A percentile compares a stretch with the other conserved stretches of the same genome.
These are phyloP conservation scores for Dalbergia oliveri DNA, from an alignment of 306 rosid species.

Conservation along the genomic window DNA sequence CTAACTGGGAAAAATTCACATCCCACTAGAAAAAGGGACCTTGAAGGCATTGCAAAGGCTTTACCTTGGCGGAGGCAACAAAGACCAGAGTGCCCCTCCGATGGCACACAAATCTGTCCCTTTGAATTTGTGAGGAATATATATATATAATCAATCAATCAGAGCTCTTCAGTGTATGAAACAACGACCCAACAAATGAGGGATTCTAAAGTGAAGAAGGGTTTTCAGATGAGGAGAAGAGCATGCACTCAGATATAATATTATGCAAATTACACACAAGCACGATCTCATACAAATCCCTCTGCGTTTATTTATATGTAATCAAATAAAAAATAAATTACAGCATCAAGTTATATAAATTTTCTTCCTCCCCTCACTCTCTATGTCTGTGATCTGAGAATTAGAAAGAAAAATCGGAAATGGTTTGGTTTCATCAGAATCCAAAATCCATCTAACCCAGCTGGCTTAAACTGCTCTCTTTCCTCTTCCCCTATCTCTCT, in stretches of 20 bases:
- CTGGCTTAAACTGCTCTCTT: conserved; percentile 43
- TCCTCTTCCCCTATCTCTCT: conserved; percentile 28
- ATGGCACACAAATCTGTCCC: conserved; percentile 28
- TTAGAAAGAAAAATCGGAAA: conserved; percentile 31
- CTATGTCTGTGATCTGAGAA: conserved; percentile 48
- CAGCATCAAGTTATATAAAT: conserved; percentile 1
- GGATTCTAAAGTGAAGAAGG: conserved; percentile 43
- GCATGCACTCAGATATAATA: conserved; percentile 41
- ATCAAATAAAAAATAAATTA: conserved; percentile 12
- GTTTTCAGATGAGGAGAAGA: conserved; percentile 28
- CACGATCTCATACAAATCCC: conserved; percentile 53
- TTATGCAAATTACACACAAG: conserved; percentile 40
- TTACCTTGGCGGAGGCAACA: conserved; percentile 54
- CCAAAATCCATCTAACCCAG: conserved; percentile 51
- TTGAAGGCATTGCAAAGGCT: conserved; percentile 50
- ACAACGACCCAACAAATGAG: conserved; percentile 43
- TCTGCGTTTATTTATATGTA: conserved; percentile 39
- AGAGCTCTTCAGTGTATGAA: conserved; percentile 38
- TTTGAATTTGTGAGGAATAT: neutral
- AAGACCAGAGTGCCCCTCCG: conserved; percentile 38
- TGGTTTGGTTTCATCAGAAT: conserved; percentile 34
- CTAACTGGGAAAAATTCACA: conserved; percentile 54
- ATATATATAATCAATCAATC: neutral
- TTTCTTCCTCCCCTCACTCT: conserved; percentile 28
- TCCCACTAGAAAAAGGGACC: conserved; percentile 50